Conservation (phyloP, 768 basidiomycete genomes). For the Scleroderma citrinum region DNA sequence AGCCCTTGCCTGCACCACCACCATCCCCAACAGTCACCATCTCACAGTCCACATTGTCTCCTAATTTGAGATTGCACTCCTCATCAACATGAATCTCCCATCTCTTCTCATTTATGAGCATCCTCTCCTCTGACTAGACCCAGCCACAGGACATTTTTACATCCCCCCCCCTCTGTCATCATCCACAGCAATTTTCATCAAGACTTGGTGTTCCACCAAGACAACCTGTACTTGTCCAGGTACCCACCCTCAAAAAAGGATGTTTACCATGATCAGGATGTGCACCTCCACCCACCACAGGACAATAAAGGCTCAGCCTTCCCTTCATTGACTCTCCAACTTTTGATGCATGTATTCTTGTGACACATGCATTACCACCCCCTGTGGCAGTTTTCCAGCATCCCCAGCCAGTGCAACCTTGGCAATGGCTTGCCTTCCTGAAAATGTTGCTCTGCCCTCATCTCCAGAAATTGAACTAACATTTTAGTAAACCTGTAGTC, state of each 20-base stretch:
- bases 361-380: slow-evolving; percentile 20
- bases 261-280: slow-evolving; percentile 6
- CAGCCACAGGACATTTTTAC: slow-evolving; percentile 19
- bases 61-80: slow-evolving; percentile 22
- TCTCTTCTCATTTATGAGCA: slow-evolving; percentile 29
- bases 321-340: slow-evolving; percentile 26
- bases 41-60: slow-evolving; percentile 21
- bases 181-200: slow-evolving; percentile 25
- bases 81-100: slow-evolving; percentile 26
- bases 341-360: slow-evolving; percentile 24
- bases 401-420: slow-evolving; percentile 20
- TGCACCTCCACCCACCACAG: slow-evolving; percentile 13
- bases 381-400: slow-evolving; percentile 15
- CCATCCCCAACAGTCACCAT: slow-evolving; percentile 24
- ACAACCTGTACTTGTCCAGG: slow-evolving; percentile 2
- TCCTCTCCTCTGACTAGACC: slow-evolving; percentile 29
- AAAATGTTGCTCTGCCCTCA: slow-evolving; percentile 21
- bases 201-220: slow-evolving; percentile 14
- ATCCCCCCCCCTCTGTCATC: slow-evolving; percentile 26
- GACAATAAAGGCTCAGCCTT: slow-evolving; percentile 20
- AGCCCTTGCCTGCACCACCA: slow-evolving; percentile 13
- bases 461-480: slow-evolving; percentile 14
- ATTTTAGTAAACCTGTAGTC: too few relatives aligned
- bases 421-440: slow-evolving; percentile 13
- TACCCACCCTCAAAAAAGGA: slow-evolving; percentile 11